Percentiles rank a stretch among this genome's conserved stretches.
phyloP scores from a whole-genome alignment of 768 basidiomycete species.

The Rhizopogon salebrosus region DNA sequence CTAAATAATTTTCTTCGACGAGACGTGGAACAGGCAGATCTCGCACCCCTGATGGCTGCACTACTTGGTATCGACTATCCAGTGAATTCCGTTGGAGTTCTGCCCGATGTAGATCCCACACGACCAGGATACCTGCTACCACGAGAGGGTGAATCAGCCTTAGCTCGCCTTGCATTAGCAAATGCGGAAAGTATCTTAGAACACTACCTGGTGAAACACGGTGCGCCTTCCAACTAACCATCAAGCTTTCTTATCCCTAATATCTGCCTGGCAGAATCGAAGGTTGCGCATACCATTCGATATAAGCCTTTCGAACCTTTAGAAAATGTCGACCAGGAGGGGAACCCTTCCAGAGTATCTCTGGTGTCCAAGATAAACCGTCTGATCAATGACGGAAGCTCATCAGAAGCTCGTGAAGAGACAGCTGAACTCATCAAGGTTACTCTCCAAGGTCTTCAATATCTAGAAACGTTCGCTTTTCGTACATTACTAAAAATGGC shows the following conservation, averaged over 20 bases:
- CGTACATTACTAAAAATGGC: not conserved
- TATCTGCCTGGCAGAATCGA: constrained; percentile 42
- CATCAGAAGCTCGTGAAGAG: constrained; percentile 42
- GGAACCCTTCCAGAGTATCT: constrained; percentile 29
- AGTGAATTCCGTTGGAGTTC: constrained; percentile 75
- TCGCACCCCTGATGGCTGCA: constrained; percentile 73
- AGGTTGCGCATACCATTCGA: constrained; percentile 48
- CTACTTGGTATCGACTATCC: constrained; percentile 73
- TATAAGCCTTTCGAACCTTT: constrained; percentile 61
- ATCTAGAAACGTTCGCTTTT: constrained; percentile 55
- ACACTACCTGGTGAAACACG: constrained; percentile 73
- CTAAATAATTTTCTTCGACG: constrained; percentile 54
- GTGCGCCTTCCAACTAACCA: constrained; percentile 41
- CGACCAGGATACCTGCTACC: constrained; percentile 54
- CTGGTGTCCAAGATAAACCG: constrained; percentile 39
- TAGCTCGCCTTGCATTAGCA: constrained; percentile 52
- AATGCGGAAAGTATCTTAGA: constrained; percentile 72
- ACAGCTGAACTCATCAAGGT: constrained; percentile 49
- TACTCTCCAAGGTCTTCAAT: constrained; percentile 60
- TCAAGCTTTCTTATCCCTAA: not conserved
- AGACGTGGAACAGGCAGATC: constrained; percentile 82
- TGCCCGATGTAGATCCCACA: constrained; percentile 68
- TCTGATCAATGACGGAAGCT: constrained; percentile 38
- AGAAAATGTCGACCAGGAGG: constrained; percentile 23
- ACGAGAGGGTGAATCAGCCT: constrained; percentile 38